Evolutionary conservation across 73 alveolate genomes (phyloP).

Genomic region (Tetrahymena borealis): DNA sequence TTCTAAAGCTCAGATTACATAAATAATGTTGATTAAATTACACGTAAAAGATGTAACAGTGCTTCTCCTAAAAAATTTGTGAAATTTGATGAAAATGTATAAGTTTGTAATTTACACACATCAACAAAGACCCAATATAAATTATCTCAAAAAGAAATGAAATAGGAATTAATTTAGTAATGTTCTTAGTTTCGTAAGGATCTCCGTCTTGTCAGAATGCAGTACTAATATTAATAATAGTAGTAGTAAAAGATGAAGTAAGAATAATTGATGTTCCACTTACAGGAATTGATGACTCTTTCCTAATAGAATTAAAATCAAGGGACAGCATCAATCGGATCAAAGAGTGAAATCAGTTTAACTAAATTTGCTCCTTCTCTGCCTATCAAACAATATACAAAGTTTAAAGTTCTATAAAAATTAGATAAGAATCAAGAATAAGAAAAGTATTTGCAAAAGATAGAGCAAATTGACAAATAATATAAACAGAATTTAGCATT

Average conservation of each 20-base stretch:
- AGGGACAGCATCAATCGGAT: too few relatives aligned
- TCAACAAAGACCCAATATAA: background rate
- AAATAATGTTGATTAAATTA: background rate
- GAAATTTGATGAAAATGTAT: background rate
- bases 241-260: background rate
- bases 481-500: background rate
- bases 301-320: background rate
- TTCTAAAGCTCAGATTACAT: background rate
- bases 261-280: background rate
- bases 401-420: background rate
- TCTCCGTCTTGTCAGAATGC: background rate
- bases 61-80: background rate
- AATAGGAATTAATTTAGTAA: background rate
- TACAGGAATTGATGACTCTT: background rate
- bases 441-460: background rate
- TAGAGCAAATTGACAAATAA: background rate
- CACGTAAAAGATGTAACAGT: background rate
- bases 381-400: background rate
- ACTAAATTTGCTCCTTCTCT: background rate
- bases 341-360: background rate
- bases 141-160: background rate
- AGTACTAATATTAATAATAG: background rate
- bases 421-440: background rate
- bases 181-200: background rate
- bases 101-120: background rate